Percentiles rank a stretch among this genome's conserved stretches.
phyloP scores from a whole-genome alignment of 78 protist genomes.

The Planoprotostelium fungivorum region DNA sequence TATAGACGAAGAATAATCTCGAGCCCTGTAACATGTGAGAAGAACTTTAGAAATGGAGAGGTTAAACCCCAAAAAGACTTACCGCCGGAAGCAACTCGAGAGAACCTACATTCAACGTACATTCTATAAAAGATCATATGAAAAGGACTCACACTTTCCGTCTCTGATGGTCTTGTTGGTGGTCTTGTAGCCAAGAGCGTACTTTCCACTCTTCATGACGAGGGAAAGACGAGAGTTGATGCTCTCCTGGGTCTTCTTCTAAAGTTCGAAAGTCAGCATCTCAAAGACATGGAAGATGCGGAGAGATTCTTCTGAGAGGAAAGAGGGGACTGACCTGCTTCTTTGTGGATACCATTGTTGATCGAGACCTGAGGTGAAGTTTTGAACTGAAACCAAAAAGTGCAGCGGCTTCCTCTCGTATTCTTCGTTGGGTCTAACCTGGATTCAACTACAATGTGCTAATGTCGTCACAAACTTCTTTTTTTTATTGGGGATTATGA shows the following conservation, averaged over 20 bases:
- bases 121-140: background rate
- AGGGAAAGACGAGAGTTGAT: conserved; percentile 95
- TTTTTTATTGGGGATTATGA: too few relatives aligned
- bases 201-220: conserved; percentile 98
- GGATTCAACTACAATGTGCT: background rate
- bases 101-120: background rate
- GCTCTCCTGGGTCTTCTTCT: conserved; percentile 84
- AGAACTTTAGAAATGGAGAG: background rate
- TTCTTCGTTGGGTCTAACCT: background rate
- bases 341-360: background rate
- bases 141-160: conserved; percentile 66
- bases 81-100: background rate
- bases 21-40: conserved; percentile 3
- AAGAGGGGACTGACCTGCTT: background rate
- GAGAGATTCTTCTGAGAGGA: background rate
- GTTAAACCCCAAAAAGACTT: background rate
- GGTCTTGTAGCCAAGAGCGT: conserved; percentile 91
- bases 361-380: background rate
- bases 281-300: too few relatives aligned
- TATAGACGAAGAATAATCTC: background rate
- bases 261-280: background rate
- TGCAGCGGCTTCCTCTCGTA: background rate
- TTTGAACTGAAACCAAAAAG: background rate
- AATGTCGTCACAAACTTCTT: background rate
- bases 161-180: conserved; percentile 91